Evolutionary conservation across 345 rosid genomes (phyloP).

Genomic region (Salix suchowensis): DNA sequence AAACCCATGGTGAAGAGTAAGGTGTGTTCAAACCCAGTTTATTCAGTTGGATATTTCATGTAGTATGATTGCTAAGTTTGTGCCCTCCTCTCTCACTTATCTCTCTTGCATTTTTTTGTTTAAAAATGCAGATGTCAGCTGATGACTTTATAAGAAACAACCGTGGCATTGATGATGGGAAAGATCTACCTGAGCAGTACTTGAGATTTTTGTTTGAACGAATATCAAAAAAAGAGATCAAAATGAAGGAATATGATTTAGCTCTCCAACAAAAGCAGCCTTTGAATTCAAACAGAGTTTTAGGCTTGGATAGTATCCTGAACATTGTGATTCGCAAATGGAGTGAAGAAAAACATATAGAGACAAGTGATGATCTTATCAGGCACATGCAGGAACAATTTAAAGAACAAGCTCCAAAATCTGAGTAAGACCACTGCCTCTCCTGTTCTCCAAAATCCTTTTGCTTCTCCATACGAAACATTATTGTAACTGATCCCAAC

Average conservation of each 20-base stretch:
- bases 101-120: not conserved
- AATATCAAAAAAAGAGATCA: conserved; percentile 92
- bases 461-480: conserved; percentile 2
- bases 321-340: conserved; percentile 96
- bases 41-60: conserved; percentile 20
- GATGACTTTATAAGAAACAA: conserved; percentile 96
- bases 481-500: conserved; percentile 3
- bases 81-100: not conserved
- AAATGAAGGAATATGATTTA: conserved; percentile 92
- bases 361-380: conserved; percentile 93
- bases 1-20: conserved; percentile 96
- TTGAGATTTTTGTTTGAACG: conserved; percentile 84
- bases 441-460: not conserved
- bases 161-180: conserved; percentile 98
- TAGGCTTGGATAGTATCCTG: conserved; percentile 87
- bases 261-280: conserved; percentile 79
- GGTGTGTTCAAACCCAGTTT: conserved; percentile 44
- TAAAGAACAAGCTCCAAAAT: conserved; percentile 95
- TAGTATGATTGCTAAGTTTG: conserved; percentile 18
- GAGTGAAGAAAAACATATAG: conserved; percentile 71
- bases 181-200: conserved; percentile 90
- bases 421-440: conserved; percentile 67
- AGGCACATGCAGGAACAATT: conserved; percentile 98
- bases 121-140: conserved; percentile 79
- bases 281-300: conserved; percentile 64